A percentile compares a stretch with the other conserved stretches of the same genome.
These are phyloP conservation scores for Ziziphus jujuba DNA, from an alignment of 306 rosid species.

Conservation along the genomic window DNA sequence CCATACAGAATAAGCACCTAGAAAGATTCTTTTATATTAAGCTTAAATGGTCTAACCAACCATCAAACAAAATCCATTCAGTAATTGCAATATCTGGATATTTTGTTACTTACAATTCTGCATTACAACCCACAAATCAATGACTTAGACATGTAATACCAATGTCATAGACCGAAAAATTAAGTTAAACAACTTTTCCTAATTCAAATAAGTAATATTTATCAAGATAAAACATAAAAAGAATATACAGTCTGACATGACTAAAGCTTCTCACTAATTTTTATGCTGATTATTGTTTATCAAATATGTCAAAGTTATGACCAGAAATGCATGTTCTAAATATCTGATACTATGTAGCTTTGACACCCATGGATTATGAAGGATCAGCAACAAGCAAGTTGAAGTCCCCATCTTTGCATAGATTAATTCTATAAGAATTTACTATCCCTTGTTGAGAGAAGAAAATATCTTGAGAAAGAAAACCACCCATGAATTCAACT, in stretches of 20 bases:
- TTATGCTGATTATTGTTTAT: too few relatives aligned
- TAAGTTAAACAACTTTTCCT: too few relatives aligned
- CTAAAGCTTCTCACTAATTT: too few relatives aligned
- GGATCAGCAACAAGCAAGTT: not conserved
- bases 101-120: not conserved
- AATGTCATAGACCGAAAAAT: too few relatives aligned
- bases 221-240: not conserved
- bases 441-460: not conserved
- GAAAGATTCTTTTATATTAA: too few relatives aligned
- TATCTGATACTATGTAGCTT: too few relatives aligned
- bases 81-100: not conserved
- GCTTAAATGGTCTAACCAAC: constrained; percentile 3
- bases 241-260: not conserved
- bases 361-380: not conserved
- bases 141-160: too few relatives aligned
- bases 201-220: not conserved
- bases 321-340: too few relatives aligned
- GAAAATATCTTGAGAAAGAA: constrained; percentile 1
- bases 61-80: not conserved
- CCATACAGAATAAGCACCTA: too few relatives aligned
- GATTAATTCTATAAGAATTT: not conserved
- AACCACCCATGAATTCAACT: not conserved
- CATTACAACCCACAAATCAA: not conserved
- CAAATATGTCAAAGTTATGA: too few relatives aligned
- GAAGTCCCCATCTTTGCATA: not conserved